Conservation (phyloP, 257 asterid species). For the Perilla frutescens region DNA sequence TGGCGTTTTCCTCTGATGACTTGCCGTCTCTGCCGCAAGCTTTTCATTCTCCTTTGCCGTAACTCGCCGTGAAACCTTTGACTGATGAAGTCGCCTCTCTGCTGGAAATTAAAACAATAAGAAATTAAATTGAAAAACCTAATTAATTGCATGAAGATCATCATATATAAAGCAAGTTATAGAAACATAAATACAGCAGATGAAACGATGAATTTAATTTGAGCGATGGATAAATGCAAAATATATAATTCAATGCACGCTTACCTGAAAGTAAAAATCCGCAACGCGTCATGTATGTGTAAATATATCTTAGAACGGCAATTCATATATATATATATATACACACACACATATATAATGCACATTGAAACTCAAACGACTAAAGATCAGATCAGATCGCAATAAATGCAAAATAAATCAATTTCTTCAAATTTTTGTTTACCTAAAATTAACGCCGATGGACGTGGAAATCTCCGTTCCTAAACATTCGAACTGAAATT, state of each 20-base stretch:
- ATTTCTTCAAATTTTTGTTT: not conserved
- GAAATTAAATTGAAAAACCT: not conserved
- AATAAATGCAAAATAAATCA: slow-evolving; percentile 24
- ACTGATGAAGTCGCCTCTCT: slow-evolving; percentile 44
- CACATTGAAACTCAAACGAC: slow-evolving; percentile 27
- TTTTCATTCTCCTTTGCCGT: slow-evolving; percentile 29
- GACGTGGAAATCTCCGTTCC: slow-evolving; percentile 54
- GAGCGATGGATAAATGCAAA: slow-evolving; percentile 27
- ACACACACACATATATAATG: no score
- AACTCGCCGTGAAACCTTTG: slow-evolving; percentile 35
- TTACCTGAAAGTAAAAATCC: slow-evolving; percentile 9
- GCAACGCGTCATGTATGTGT: not conserved
- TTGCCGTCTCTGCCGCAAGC: slow-evolving; percentile 16
- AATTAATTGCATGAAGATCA: slow-evolving; percentile 13
- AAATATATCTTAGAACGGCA: not conserved
- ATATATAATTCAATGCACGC: slow-evolving; percentile 6
- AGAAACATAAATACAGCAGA: slow-evolving; percentile 13
- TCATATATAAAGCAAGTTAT: not conserved
- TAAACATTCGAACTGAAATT: slow-evolving; percentile 43
- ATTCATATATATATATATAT: slow-evolving; percentile 4
- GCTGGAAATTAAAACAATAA: slow-evolving; percentile 9
- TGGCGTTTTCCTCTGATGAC: slow-evolving; percentile 12
- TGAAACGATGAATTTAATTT: slow-evolving; percentile 21
- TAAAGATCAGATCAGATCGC: not conserved
- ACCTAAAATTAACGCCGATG: slow-evolving; percentile 48